Conservation (phyloP, 1,139 yeast genomes). For the Magnusiomyces ingens region DNA sequence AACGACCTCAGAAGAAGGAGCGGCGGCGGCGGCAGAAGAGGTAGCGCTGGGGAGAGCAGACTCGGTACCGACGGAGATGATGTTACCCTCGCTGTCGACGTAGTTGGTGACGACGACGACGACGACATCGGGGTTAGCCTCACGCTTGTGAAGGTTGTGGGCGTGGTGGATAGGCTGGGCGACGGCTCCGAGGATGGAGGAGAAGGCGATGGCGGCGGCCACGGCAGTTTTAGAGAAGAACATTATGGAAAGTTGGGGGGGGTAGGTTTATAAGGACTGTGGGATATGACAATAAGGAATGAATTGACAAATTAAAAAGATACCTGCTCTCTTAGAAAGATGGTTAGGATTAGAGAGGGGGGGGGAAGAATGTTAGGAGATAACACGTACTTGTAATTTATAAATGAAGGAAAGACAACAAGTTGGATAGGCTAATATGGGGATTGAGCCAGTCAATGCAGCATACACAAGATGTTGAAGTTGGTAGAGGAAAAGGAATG, state of each 20-base stretch:
- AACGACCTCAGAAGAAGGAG: slow-evolving; percentile 12
- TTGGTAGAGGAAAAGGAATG: slow-evolving; percentile 1
- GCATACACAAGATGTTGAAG: neutral
- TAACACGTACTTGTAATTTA: neutral
- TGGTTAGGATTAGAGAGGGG: neutral
- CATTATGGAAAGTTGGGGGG: slow-evolving; percentile 5
- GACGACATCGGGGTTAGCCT: slow-evolving; percentile 28
- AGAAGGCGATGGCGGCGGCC: slow-evolving; percentile 21
- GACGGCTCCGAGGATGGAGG: slow-evolving; percentile 24
- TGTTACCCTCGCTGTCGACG: slow-evolving; percentile 30
- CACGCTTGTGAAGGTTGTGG: slow-evolving; percentile 40
- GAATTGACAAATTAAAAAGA: slow-evolving; percentile 7
- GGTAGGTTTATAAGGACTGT: neutral
- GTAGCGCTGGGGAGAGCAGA: slow-evolving; percentile 22
- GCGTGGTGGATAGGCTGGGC: slow-evolving; percentile 31
- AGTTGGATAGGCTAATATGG: neutral
- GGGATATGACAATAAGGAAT: slow-evolving; percentile 1
- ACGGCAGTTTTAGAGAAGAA: slow-evolving; percentile 16
- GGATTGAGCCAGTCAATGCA: too few species aligned
- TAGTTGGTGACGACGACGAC: slow-evolving; percentile 34
- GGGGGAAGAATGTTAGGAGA: neutral
- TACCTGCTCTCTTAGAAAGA: slow-evolving; percentile 13
- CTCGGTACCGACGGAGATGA: slow-evolving; percentile 28
- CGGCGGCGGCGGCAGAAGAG: slow-evolving; percentile 16
- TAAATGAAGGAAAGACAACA: neutral